Conservation (phyloP, 164 flowering plant genomes). For the Macadamia integrifolia region DNA sequence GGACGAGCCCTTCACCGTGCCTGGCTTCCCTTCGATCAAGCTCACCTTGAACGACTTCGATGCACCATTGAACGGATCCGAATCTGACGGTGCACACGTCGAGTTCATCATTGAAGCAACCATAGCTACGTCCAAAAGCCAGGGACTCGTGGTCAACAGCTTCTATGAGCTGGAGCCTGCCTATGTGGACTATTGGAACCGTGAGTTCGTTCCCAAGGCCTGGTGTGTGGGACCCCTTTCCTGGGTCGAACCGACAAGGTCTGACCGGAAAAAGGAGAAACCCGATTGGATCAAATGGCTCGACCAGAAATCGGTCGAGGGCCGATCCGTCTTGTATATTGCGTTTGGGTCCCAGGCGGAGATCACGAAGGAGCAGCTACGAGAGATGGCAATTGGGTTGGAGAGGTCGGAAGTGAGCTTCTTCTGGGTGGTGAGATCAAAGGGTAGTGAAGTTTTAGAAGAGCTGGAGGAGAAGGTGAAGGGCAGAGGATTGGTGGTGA, state of each 20-base stretch:
- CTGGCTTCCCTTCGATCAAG: slow-evolving; percentile 10
- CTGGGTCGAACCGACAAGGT: slow-evolving; percentile 10
- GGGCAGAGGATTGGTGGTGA: too few relatives aligned
- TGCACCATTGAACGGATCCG: background rate
- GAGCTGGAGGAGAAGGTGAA: slow-evolving; percentile 15
- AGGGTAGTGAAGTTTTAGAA: background rate
- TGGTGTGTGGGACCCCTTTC: slow-evolving; percentile 27
- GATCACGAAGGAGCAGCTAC: slow-evolving; percentile 8
- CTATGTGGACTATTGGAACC: slow-evolving; percentile 12
- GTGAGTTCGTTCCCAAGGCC: background rate
- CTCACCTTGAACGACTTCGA: slow-evolving; percentile 17
- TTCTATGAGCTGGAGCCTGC: slow-evolving; percentile 21
- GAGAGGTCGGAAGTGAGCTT: slow-evolving; percentile 18
- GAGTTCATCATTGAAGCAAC: slow-evolving; percentile 8
- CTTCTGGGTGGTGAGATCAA: slow-evolving; percentile 17
- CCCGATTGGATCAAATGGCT: slow-evolving; percentile 8
- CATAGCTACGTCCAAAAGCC: slow-evolving; percentile 14
- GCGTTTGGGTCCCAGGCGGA: slow-evolving; percentile 30
- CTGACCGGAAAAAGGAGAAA: too few relatives aligned
- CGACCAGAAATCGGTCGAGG: slow-evolving; percentile 5
- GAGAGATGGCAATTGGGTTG: slow-evolving; percentile 20
- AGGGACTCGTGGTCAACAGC: slow-evolving; percentile 17
- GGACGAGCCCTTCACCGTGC: slow-evolving; percentile 15
- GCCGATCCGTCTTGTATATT: slow-evolving; percentile 20
- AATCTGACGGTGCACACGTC: too few relatives aligned